Base-by-base conservation (phyloP, 495 filamentous ascomycete species). In the Xylaria venustula region DNA sequence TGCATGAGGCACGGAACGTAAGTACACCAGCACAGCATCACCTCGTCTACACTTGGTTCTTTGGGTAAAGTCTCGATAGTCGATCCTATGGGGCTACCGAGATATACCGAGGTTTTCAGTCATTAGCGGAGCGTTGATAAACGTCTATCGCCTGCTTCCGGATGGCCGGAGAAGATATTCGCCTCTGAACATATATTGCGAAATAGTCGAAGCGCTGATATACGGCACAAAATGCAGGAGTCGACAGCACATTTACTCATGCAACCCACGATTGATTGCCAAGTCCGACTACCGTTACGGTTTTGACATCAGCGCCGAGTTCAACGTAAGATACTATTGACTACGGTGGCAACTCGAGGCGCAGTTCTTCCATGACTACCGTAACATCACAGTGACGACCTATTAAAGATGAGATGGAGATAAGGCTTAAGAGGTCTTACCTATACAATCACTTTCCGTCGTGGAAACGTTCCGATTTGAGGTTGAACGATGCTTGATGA, bases 401-500 rank as follows among this genome's bases (percentile, higher is more conserved):
- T 20, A 17, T 45, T 22, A 4, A 45, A 4, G 17, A 20, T 19
- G 3, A 11, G 17, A 20, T 45, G 42, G 42, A 45, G 17, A 45
- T 45, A 22, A 20, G 17, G 42, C n/a, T 17, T 4, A 20, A 22
- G 6, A 45, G 2, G 11, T 19, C n/a, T 22, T 45, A 22, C 42
- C 19, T 22, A 14, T 19, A 22, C 5, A 15, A 11, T 11, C 42
- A 5, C 19, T 7, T 45, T 45, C 5, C 42, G 2, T 15, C 34
- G 26, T 19, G 34, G 34, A 54, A 14, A 42, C 40, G 53, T 44
- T 55, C 53, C 40, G 37, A 45, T 44, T 55, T 34, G 53, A 34
- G 25, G 37, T 22, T 54, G 14, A 28, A 17, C 22, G 34, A 41
- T 54, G 25, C 14, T 17, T 42, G 7, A 7, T 28, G 7, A 11